A percentile compares a stretch with the other conserved stretches of the same genome.
These are phyloP conservation scores for Penicillium antarcticum DNA, from an alignment of 495 filamentous ascomycete species.

Conservation along the genomic window DNA sequence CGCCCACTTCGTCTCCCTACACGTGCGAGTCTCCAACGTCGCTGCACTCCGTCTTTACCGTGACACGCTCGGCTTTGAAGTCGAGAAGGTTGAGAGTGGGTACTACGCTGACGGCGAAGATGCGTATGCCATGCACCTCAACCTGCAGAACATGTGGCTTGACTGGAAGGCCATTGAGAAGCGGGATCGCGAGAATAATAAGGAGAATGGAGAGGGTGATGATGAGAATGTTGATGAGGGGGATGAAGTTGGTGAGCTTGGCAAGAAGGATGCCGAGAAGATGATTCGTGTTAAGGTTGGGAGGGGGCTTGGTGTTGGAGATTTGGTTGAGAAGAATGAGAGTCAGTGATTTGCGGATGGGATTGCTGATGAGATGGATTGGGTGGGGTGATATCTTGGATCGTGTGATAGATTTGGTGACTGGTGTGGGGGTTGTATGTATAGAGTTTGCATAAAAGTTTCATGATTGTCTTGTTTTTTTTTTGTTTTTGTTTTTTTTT, in stretches of 20 bases:
- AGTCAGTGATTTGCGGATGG: constrained; percentile 14
- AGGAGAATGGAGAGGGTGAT: constrained; percentile 32
- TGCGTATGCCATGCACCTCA: constrained; percentile 88
- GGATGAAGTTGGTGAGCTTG: constrained; percentile 51
- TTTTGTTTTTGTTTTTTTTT: not conserved
- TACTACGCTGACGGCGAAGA: constrained; percentile 99
- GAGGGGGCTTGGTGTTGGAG: constrained; percentile 73
- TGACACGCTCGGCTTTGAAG: constrained; percentile 87
- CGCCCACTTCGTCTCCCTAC: constrained; percentile 88
- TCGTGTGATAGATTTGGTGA: no score
- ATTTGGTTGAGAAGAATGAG: constrained; percentile 80
- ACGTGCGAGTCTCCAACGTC: constrained; percentile 90
- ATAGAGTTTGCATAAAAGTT: constrained; percentile 1
- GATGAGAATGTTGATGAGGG: constrained; percentile 29
- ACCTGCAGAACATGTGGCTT: constrained; percentile 61
- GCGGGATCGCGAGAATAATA: constrained; percentile 37
- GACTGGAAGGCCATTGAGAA: constrained; percentile 44
- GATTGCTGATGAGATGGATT: not conserved
- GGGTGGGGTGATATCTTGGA: not conserved
- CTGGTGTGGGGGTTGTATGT: not conserved
- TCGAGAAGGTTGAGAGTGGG: constrained; percentile 84
- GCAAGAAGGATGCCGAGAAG: constrained; percentile 48
- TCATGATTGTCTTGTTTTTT: not conserved
- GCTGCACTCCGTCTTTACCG: constrained; percentile 90
- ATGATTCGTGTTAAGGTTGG: constrained; percentile 76